Conservation (phyloP, 306 rosid species). For the Quercus glauca region DNA sequence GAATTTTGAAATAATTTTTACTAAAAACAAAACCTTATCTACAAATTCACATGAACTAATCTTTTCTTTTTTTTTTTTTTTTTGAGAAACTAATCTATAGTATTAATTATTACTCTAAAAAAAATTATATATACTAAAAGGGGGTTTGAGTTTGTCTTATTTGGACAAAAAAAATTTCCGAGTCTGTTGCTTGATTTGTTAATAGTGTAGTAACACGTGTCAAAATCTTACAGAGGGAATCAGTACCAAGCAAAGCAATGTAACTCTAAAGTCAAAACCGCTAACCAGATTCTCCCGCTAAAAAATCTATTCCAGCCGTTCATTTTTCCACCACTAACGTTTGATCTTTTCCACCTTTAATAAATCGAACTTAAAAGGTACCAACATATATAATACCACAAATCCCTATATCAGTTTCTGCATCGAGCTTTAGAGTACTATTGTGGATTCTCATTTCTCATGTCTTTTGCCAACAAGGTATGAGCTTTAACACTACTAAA, state of each 20-base stretch:
- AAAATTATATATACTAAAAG: no score
- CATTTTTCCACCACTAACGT: not conserved
- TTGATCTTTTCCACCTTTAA: not conserved
- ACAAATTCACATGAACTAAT: no score
- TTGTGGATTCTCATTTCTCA: slow-evolving; percentile 22
- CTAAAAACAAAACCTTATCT: no score
- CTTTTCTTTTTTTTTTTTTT: no score
- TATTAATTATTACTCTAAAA: no score
- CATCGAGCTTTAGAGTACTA: not conserved
- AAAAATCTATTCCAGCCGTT: slow-evolving; percentile 1
- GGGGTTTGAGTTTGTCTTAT: no score
- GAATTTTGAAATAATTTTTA: no score
- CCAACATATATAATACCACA: not conserved
- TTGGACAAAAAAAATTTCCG: not conserved
- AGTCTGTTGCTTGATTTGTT: no score
- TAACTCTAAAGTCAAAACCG: not conserved
- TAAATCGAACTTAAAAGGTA: not conserved
- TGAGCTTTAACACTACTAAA: not conserved
- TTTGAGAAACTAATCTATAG: no score
- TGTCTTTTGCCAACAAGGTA: slow-evolving; percentile 15
- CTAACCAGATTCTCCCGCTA: slow-evolving; percentile 1
- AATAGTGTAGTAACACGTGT: not conserved
- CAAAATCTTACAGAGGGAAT: not conserved
- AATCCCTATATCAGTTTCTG: not conserved
- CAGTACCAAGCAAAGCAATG: not conserved